phyloP scores from a whole-genome alignment of 371 early-diverging fungal genomes.

The Amoeboaphelidium protococcarum region DNA sequence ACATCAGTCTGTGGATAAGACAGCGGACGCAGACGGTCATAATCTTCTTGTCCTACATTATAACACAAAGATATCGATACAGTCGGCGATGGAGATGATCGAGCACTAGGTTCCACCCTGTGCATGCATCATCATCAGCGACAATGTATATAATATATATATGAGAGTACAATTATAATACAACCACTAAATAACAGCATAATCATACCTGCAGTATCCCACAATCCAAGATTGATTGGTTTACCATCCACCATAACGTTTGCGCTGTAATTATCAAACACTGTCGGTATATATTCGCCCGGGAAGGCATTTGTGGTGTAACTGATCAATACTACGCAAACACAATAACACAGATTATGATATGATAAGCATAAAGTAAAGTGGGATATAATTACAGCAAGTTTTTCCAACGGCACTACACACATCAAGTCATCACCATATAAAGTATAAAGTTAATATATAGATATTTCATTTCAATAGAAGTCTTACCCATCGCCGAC shows the following conservation, averaged over 20 bases:
- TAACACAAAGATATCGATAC: too few species aligned
- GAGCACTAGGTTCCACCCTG: too few species aligned
- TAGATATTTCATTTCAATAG: too few species aligned
- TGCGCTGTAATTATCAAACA: constrained; percentile 63
- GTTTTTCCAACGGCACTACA: constrained; percentile 89
- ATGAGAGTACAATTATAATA: too few species aligned
- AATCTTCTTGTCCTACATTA: constrained; percentile 72
- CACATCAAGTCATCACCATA: too few species aligned
- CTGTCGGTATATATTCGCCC: constrained; percentile 34
- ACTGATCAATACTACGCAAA: constrained; percentile 30
- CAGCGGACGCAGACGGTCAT: constrained; percentile 48
- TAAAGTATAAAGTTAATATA: too few species aligned
- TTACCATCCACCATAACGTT: constrained; percentile 49
- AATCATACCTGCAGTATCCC: constrained; percentile 87
- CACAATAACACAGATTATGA: too few species aligned
- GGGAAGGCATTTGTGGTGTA: constrained; percentile 95
- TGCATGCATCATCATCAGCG: too few species aligned
- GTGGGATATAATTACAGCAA: constrained; percentile 20
- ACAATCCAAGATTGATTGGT: constrained; percentile 50
- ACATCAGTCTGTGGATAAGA: constrained; percentile 74
- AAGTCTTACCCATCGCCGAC: constrained; percentile 11
- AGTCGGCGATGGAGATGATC: too few species aligned
- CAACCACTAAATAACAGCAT: too few species aligned
- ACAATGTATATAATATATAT: too few species aligned
- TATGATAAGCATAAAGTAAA: too few species aligned